Base-by-base conservation (phyloP, 2,329 filamentous ascomycete species). In the Thelonectria olida region DNA sequence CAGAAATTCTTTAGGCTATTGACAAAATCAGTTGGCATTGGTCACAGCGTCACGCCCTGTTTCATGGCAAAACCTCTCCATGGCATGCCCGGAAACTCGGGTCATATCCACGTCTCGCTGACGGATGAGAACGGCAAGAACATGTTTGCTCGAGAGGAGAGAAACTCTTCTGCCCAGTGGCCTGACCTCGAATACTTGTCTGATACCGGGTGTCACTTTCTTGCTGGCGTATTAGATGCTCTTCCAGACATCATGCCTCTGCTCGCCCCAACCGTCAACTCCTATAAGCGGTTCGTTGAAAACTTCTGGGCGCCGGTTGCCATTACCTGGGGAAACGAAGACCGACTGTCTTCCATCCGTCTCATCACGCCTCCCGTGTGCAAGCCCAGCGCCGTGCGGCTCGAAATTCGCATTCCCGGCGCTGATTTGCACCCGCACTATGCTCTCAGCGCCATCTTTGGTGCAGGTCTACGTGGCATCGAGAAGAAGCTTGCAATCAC, bases 281-380 rank as follows among this genome's bases (percentile, higher is more conserved):
- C 88, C 51, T 93, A 92, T 79, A 93, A 93, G 74, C 84, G 90
- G 4, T 81, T 93, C 0, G 90, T 92, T 1, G 90, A 93, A 77
- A 92, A 92, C 73, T 92, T 91, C 79, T 92, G 90, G 90, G 90
- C 90, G 0, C 90, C 90, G 0, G 90, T 92, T 15, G 92, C 89
- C 0, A 89, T 92, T 0, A 91, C 87, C 2, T 92, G 90, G 90
- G 90, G 90, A 2, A 78, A 92, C 5, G 90, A 92, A 74, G 90
- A 92, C 70, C 87, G 90, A 44, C 88, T 89, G 1, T 90, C 90
- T 1, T 90, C 87, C 0, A 89, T 93, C 57, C 83, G 20, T 2
- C 44, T 62, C 10, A 54, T 62, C 34, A 53, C 54, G 10, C 59
- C 48, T 15, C 90, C 90, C 0, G 90, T 88, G 0, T 84, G 87